Evolutionary conservation across 2,329 filamentous ascomycete species (phyloP).

Genomic region (Fusarium tuaranense): DNA sequence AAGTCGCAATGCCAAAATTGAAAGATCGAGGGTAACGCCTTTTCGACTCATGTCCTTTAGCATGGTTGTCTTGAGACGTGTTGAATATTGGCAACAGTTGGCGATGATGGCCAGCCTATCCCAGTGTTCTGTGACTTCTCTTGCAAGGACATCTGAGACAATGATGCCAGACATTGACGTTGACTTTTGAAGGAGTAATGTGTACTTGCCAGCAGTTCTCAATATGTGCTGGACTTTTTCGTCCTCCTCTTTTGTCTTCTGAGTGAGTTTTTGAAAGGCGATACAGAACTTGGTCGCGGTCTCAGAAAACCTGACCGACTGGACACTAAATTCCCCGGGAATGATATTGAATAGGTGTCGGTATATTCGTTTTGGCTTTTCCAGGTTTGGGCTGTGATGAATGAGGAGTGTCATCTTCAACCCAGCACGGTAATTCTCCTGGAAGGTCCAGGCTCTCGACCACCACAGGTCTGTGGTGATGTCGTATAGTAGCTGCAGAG

Average conservation of each 20-base stretch:
- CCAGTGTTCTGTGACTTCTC: constrained; percentile 38
- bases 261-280: constrained; percentile 17
- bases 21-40: constrained; percentile 39
- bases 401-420: constrained; percentile 45
- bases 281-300: constrained; percentile 43
- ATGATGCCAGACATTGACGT: constrained; percentile 44
- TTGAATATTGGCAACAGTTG: constrained; percentile 49
- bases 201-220: constrained; percentile 44
- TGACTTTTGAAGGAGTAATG: constrained; percentile 30
- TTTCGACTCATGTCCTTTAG: constrained; percentile 12
- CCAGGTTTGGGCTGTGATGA: constrained; percentile 32
- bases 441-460: constrained; percentile 49
- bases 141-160: constrained; percentile 39
- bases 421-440: constrained; percentile 49
- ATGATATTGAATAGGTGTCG: constrained; percentile 14
- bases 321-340: constrained; percentile 43
- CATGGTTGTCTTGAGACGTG: constrained; percentile 34
- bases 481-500: constrained; percentile 35
- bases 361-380: constrained; percentile 36
- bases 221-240: constrained; percentile 24
- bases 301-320: constrained; percentile 35
- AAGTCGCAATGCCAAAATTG: constrained; percentile 45
- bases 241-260: background rate
- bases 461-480: constrained; percentile 47
- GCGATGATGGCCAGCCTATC: constrained; percentile 47